Conservation (phyloP, 345 rosid genomes). For the Corymbia maculata region DNA sequence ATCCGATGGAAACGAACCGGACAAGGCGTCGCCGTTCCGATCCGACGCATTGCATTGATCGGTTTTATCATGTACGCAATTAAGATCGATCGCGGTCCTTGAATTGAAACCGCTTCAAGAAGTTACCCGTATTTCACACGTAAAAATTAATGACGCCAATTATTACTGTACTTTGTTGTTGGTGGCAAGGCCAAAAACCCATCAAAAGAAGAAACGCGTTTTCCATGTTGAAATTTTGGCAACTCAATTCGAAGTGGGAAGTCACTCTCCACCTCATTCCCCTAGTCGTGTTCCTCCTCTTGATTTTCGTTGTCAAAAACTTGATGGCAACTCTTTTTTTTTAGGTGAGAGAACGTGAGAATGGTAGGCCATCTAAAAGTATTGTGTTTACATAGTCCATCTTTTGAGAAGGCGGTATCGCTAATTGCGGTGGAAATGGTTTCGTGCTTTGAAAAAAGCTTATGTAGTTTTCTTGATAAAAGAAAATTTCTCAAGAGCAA, state of each 20-base stretch:
- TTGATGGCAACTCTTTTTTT: neutral
- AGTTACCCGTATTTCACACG: neutral
- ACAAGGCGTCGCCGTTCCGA: too few relatives aligned
- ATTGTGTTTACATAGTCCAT: rapidly evolving
- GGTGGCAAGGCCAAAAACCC: neutral
- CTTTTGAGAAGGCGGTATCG: rapidly evolving
- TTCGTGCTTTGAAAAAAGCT: neutral
- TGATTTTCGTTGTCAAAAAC: neutral
- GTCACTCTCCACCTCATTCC: neutral
- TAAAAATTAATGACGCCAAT: neutral
- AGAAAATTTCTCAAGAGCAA: neutral
- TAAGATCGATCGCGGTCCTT: neutral
- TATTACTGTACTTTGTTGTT: neutral
- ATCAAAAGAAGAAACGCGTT: neutral
- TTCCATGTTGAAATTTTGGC: neutral
- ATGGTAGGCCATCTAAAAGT: neutral
- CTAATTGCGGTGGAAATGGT: rapidly evolving
- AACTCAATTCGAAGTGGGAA: neutral
- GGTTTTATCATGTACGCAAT: neutral
- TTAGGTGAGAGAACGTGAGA: neutral
- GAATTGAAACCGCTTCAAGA: neutral
- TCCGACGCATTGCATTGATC: neutral
- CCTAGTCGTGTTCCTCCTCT: too few relatives aligned
- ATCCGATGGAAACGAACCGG: too few relatives aligned
- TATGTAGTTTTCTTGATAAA: rapidly evolving